A percentile compares a stretch with the other conserved stretches of the same genome.
These are phyloP conservation scores for Tulasnella sp. DNA, from an alignment of 768 basidiomycete genomes.

Conservation along the genomic window DNA sequence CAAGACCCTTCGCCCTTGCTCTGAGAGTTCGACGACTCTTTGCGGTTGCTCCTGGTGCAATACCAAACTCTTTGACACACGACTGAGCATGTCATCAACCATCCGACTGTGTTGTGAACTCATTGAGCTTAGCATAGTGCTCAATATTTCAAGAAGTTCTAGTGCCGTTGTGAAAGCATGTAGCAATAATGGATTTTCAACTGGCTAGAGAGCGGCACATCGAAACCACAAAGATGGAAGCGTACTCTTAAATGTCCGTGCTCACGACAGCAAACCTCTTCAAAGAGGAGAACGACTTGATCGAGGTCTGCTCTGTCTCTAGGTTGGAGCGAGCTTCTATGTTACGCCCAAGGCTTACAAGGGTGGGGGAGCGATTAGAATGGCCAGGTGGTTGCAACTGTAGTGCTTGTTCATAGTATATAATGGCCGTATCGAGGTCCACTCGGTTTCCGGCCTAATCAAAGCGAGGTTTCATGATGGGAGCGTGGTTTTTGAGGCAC, in stretches of 20 bases:
- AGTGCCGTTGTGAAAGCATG: no score
- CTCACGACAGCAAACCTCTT: no score
- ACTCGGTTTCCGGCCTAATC: background rate
- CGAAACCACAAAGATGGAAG: no score
- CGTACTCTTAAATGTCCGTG: no score
- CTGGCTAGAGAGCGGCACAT: no score
- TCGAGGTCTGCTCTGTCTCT: background rate
- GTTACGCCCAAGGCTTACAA: background rate
- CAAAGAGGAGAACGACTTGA: no score
- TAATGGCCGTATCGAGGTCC: background rate
- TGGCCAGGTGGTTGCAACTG: background rate
- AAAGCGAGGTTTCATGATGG: background rate
- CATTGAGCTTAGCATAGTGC: no score
- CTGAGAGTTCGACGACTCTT: slow-evolving; percentile 8
- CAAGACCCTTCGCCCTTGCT: slow-evolving; percentile 5
- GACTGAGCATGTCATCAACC: no score
- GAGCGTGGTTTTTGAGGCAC: background rate
- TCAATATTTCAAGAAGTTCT: no score
- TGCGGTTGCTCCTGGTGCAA: background rate
- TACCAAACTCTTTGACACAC: background rate
- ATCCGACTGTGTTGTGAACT: no score
- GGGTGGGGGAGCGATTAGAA: no score
- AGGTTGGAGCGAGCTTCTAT: background rate
- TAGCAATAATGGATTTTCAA: no score
- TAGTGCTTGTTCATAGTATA: background rate